phyloP scores from a whole-genome alignment of 345 rosid genomes.

The Psidium friedrichsthalianum region DNA sequence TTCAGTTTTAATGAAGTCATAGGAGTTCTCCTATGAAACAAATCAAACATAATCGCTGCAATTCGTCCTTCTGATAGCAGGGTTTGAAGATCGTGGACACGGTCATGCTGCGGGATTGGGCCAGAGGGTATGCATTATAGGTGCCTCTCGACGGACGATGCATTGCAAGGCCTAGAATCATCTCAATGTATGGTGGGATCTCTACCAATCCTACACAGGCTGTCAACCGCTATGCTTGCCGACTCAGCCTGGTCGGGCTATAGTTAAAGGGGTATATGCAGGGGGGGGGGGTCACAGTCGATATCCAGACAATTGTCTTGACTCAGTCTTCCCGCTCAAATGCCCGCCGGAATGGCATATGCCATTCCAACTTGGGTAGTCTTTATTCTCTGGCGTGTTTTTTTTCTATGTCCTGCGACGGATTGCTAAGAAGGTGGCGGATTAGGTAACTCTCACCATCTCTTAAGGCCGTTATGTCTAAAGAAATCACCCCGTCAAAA shows the following conservation, averaged over 20 bases:
- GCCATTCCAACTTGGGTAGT: not conserved
- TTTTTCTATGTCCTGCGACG: not conserved
- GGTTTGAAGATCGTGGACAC: slow-evolving; percentile 25
- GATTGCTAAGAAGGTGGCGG: not conserved
- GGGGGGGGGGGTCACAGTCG: too few species aligned
- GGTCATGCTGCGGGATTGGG: slow-evolving; percentile 61
- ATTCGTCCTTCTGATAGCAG: slow-evolving; percentile 8
- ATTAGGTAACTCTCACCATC: not conserved
- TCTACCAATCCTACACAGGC: slow-evolving; percentile 44
- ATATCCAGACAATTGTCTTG: slow-evolving; percentile 22
- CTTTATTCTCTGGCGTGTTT: not conserved
- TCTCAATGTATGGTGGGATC: slow-evolving; percentile 62
- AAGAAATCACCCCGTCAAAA: not conserved
- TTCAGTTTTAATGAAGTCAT: not conserved
- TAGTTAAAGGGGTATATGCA: slow-evolving; percentile 27
- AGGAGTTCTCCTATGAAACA: not conserved
- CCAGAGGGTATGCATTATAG: slow-evolving; percentile 22
- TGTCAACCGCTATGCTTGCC: slow-evolving; percentile 39
- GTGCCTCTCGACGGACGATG: slow-evolving; percentile 40
- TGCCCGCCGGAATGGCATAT: not conserved
- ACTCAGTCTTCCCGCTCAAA: not conserved
- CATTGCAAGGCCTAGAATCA: slow-evolving; percentile 37
- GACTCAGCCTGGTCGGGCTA: slow-evolving; percentile 48
- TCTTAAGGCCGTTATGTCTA: not conserved
- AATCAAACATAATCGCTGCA: too few species aligned